Base-by-base conservation (phyloP, 2,329 filamentous ascomycete genomes). In the Fusarium piperis region DNA sequence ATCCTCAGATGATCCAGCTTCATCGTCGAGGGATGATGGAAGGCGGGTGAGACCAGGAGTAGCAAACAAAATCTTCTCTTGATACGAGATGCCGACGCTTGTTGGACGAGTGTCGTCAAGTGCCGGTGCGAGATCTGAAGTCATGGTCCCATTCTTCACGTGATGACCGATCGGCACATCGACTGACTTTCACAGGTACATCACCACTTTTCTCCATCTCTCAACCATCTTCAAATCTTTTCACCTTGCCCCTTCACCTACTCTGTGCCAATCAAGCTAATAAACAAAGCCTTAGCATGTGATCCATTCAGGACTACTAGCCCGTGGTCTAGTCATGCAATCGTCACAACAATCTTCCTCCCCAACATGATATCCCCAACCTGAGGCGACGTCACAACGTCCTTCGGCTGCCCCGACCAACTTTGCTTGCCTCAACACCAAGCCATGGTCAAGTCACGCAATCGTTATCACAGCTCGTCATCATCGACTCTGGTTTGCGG, bases 291-390 rank as follows among this genome's bases (percentile, higher is more conserved):
- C 5, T 11, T 32, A 30, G n/a, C 36, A 57, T 57, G 53, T 44
- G 38, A 58, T 33, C 6, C 51, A 16, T 33, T 28, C 52, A n/a
- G 28, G 9, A 11, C 15, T 12, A 55, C 46, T 26, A 46, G 41
- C 16, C 4, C 41, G 16, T 9, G 18, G 30, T 10, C 20, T 38
- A 13, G 46, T 11, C 39, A 57, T 26, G 30, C 20, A 33, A 52
- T 52, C 13, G 44, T 39, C 57, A 36, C 65, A 59, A 62, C 59
- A 48, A 30, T n/a, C 39, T 35, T 30, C n/a, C 4, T 30, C 51
- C 64, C 53, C 57, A 71, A 65, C 57, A 65, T 20, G 52, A 53
- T 56, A 28, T 59, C 30, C 52, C 52, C 60, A 65, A 41, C 52
- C 52, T 11, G 62, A 55, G 18, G 23, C 44, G 52, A 38, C 44